These are phyloP conservation scores for Amanita polypyramis DNA, from an alignment of 768 basidiomycete species.

Conservation along the genomic window DNA sequence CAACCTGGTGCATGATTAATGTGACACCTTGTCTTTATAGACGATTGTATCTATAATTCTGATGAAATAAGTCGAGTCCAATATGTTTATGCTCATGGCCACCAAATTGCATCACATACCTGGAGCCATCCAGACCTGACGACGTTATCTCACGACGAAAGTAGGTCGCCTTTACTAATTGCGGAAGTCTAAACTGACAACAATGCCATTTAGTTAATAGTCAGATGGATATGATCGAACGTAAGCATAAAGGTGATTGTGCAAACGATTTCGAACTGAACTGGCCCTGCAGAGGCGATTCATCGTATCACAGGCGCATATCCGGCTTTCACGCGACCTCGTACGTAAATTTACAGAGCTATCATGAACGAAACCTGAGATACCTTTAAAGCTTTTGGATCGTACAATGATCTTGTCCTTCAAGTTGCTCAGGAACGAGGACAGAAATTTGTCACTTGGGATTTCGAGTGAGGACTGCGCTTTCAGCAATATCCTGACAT, in stretches of 20 bases:
- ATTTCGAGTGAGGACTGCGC: slow-evolving; percentile 21
- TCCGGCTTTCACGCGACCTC: slow-evolving; percentile 28
- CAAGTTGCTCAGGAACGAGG: slow-evolving; percentile 24
- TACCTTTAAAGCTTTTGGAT: slow-evolving; percentile 26
- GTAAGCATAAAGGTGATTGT: slow-evolving; percentile 1
- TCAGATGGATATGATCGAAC: slow-evolving; percentile 15
- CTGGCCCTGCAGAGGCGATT: slow-evolving; percentile 16
- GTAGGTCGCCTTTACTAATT: slow-evolving; percentile 10
- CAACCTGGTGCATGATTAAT: neutral
- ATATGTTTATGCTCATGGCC: slow-evolving; percentile 17
- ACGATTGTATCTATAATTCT: slow-evolving; percentile 19
- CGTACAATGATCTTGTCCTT: slow-evolving; percentile 36
- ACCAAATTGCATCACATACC: slow-evolving; percentile 23
- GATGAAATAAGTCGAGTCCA: slow-evolving; percentile 13
- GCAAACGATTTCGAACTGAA: neutral
- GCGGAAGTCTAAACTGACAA: neutral
- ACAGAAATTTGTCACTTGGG: slow-evolving; percentile 29
- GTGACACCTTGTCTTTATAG: slow-evolving; percentile 6
- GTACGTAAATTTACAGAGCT: slow-evolving; percentile 12
- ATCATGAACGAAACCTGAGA: neutral
- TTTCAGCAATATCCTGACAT: neutral
- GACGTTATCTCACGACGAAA: slow-evolving; percentile 14
- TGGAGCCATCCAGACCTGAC: slow-evolving; percentile 21
- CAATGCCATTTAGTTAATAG: slow-evolving; percentile 12
- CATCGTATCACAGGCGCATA: slow-evolving; percentile 21